Percentiles rank a stretch among this genome's conserved stretches.
These are phyloP conservation scores for Fusarium metavorans DNA, from an alignment of 2,329 filamentous ascomycete genomes.

Conservation along the genomic window DNA sequence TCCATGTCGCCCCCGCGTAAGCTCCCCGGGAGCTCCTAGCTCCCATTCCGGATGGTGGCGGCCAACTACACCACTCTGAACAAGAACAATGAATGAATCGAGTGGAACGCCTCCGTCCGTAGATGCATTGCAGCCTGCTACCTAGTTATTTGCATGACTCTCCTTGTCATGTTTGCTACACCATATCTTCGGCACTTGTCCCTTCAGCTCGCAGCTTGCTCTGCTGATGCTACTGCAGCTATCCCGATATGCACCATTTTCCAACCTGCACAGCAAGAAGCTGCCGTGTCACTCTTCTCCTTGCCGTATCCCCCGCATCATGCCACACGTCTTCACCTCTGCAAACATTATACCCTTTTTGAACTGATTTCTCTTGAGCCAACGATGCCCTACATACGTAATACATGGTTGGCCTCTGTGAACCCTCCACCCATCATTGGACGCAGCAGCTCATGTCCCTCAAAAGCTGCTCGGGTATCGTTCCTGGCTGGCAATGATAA, in stretches of 20 bases:
- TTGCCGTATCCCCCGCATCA: background rate
- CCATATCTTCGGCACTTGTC: background rate
- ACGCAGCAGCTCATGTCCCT: slow-evolving; percentile 29
- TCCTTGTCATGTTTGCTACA: background rate
- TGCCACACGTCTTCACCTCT: background rate
- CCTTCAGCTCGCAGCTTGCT: background rate
- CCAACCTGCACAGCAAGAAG: background rate
- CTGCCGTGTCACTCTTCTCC: slow-evolving; percentile 1
- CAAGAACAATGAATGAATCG: background rate
- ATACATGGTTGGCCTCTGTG: background rate
- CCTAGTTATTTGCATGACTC: background rate
- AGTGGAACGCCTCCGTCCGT: background rate
- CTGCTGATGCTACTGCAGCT: background rate
- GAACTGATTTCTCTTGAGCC: slow-evolving; percentile 8
- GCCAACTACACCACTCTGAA: slow-evolving; percentile 2
- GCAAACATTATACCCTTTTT: slow-evolving; percentile 1
- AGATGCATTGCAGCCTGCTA: background rate
- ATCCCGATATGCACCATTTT: background rate
- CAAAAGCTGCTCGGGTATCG: slow-evolving; percentile 45
- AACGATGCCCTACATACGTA: background rate
- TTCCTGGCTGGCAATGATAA: slow-evolving; percentile 42
- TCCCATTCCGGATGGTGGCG: slow-evolving; percentile 15
- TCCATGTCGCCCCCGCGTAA: slow-evolving; percentile 6
- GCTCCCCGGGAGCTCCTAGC: background rate
- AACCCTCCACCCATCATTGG: slow-evolving; percentile 18